These are phyloP conservation scores for Yamadazyma takamatsuzukensis DNA, from an alignment of 805 yeast genomes.

Conservation along the genomic window DNA sequence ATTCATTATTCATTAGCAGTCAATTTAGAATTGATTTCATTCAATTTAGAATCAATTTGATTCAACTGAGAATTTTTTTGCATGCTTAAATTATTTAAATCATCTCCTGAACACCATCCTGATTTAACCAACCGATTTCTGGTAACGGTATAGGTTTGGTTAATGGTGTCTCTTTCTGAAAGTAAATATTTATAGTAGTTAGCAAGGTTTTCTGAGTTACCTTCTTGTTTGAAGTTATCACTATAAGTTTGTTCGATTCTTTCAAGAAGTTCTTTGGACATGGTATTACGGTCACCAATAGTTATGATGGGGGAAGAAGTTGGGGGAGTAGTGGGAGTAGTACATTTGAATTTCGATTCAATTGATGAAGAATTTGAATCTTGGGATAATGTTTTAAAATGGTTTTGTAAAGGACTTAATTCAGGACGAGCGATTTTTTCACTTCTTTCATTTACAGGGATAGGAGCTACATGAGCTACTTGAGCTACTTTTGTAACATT, in stretches of 20 bases:
- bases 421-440: constrained; percentile 9
- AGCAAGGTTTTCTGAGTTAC: constrained; percentile 10
- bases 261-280: constrained; percentile 25
- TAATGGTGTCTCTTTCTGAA: constrained; percentile 30
- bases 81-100: constrained; percentile 35
- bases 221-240: constrained; percentile 13
- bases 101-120: constrained; percentile 43
- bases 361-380: constrained; percentile 11
- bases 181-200: constrained; percentile 30
- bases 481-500: no score
- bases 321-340: constrained; percentile 32
- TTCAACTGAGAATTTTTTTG: constrained; percentile 35
- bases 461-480: no score
- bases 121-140: constrained; percentile 26
- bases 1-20: constrained; percentile 10
- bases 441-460: no score
- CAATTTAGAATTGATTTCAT: constrained; percentile 35
- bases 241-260: constrained; percentile 36
- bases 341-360: constrained; percentile 12
- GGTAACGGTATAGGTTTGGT: constrained; percentile 32
- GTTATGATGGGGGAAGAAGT: constrained; percentile 37
- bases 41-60: constrained; percentile 35
- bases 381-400: constrained; percentile 11
- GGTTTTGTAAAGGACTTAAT: constrained; percentile 13
- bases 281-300: constrained; percentile 30